A percentile compares a stretch with the other conserved stretches of the same genome.
phyloP scores from a whole-genome alignment of 768 basidiomycete genomes.

The Mycena kentingensis region DNA sequence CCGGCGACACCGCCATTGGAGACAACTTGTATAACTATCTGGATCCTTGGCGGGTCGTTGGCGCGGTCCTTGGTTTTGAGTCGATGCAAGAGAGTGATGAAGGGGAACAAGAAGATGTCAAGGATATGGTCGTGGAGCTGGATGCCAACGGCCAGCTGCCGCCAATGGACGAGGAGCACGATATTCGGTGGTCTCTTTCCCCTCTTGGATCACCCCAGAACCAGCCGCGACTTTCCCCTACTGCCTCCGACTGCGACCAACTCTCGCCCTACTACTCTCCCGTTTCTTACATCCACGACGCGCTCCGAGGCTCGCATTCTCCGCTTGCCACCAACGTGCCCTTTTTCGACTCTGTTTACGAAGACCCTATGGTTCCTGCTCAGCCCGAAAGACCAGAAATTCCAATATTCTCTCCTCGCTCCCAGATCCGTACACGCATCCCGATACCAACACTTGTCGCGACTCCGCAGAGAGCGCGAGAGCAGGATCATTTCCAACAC shows the following conservation, averaged over 20 bases:
- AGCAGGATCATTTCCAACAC: not conserved
- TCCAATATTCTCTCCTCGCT: not conserved
- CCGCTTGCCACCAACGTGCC: no score
- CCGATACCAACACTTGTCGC: not conserved
- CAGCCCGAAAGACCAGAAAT: not conserved
- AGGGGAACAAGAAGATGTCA: not conserved
- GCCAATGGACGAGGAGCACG: no score
- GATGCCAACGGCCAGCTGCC: not conserved
- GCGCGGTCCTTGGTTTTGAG: slow-evolving; percentile 42
- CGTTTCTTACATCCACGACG: no score
- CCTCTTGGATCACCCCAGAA: no score
- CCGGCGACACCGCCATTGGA: not conserved
- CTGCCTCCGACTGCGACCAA: no score
- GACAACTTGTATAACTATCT: slow-evolving; percentile 40
- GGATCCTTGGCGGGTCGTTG: slow-evolving; percentile 49
- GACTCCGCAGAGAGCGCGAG: no score
- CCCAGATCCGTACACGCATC: not conserved
- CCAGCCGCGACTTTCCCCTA: no score
- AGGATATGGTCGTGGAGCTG: not conserved
- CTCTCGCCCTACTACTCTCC: no score
- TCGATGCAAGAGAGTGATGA: not conserved
- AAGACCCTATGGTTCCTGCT: not conserved
- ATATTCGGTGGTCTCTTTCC: no score
- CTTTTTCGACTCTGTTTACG: not conserved
- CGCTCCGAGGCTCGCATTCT: no score